A percentile compares a stretch with the other conserved stretches of the same genome.
Evolutionary conservation across 1,284 basidiomycete genomes (phyloP).

Genomic region (Xerocomus cyaneibrunnescens): DNA sequence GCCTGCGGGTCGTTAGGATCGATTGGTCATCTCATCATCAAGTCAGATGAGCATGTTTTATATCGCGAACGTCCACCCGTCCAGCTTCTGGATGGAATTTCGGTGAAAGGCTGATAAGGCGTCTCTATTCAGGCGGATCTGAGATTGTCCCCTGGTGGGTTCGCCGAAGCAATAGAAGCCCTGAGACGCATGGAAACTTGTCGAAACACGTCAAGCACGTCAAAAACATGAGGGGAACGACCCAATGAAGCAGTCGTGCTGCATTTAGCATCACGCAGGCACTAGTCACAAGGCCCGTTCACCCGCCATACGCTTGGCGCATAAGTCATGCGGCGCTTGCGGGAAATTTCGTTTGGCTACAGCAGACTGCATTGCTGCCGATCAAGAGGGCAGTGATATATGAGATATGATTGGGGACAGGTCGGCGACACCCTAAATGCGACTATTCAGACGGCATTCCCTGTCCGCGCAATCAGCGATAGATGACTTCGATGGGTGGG

Average conservation of each 20-base stretch:
- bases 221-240: constrained; percentile 29
- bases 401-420: constrained; percentile 28
- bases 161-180: constrained; percentile 19
- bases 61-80: constrained; percentile 4
- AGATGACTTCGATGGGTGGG: constrained; percentile 13
- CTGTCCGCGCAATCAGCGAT: constrained; percentile 28
- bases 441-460: constrained; percentile 7
- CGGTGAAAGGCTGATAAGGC: constrained; percentile 33
- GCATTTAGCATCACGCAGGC: constrained; percentile 15
- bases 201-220: constrained; percentile 30
- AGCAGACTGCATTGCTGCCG: constrained; percentile 24
- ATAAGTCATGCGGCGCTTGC: constrained; percentile 5
- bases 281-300: constrained; percentile 9
- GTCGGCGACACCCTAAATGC: constrained; percentile 29
- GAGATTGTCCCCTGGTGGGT: constrained; percentile 29
- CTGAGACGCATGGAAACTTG: constrained; percentile 13
- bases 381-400: constrained; percentile 22
- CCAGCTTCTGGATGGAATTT: constrained; percentile 23
- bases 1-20: constrained; percentile 16
- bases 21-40: constrained; percentile 21
- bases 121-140: constrained; percentile 22
- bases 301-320: constrained; percentile 6
- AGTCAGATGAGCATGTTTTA: constrained; percentile 24
- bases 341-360: constrained; percentile 12
- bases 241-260: constrained; percentile 15